Base-by-base conservation (phyloP, 768 basidiomycete genomes). In the Podaxis carcinomalis region DNA sequence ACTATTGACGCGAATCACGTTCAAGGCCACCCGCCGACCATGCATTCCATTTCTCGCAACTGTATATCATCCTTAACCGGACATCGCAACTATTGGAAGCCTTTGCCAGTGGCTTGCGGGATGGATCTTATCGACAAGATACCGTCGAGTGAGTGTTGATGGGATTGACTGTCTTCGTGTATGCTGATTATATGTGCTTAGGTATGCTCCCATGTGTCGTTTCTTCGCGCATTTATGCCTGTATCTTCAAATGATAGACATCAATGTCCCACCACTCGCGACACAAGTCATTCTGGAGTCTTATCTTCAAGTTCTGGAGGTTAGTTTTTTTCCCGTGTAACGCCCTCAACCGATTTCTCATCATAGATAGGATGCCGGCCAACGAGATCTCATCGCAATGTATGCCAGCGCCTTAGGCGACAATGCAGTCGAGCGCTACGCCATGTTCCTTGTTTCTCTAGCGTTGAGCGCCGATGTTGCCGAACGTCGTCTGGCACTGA, bases 201-300 rank as follows among this genome's bases (percentile, higher is more conserved):
- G 58, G 35, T 59, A 56, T 52, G 25, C 52, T 16, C 62, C 57
- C 39, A 55, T 92, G 79, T 86, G 84, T 49, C 88, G 95, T 3
- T 99, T 98, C 76, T 97, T 96, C 68, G 90, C 95, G 0, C 96
- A 99, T 69, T 77, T 98, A 23, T 93, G 93, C 64, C 85, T 98
- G 32, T 93, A 88, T 74, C 80, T 97, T 3, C 87, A 90, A 63
- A 84, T 93, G 74, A 90, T 97, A 37, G 88, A 89, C 53, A 75
- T 88, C 37, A 71, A 84, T 0, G 83, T 93, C 0, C 90, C 95
- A 0, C 85, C 88, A 1, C 72, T 85, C 11, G 85, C 92, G 0
- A 88, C 85, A 0, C 93, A 96, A 68, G 74, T 82, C 32, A 92
- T 99, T 55, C 75, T 98, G 27, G 91, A 96, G 68, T 85, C 90